Evolutionary conservation across 805 yeast species (phyloP).

Genomic region (Grigorovia humatica): DNA sequence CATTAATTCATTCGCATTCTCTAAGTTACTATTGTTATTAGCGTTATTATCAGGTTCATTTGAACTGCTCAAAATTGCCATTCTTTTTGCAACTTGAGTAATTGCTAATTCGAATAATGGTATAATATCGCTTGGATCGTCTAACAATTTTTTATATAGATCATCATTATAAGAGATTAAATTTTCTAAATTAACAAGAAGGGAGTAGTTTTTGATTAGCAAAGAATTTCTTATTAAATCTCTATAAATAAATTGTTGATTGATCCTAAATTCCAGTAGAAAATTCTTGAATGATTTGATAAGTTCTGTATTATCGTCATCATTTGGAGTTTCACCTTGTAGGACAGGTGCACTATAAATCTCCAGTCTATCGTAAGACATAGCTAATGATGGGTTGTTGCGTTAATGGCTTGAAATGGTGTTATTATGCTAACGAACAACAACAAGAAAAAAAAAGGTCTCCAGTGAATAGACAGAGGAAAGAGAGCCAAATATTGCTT

Average conservation of each 20-base stretch:
- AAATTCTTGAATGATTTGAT: slow-evolving; percentile 71
- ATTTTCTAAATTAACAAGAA: slow-evolving; percentile 74
- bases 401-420: too few species aligned
- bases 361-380: slow-evolving; percentile 71
- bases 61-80: slow-evolving; percentile 33
- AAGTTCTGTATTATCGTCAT: slow-evolving; percentile 55
- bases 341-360: slow-evolving; percentile 69
- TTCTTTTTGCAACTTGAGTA: slow-evolving; percentile 74
- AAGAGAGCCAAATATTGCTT: too few species aligned
- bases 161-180: slow-evolving; percentile 83
- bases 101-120: slow-evolving; percentile 78
- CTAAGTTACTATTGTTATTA: not conserved
- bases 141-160: slow-evolving; percentile 69
- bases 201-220: slow-evolving; percentile 58
- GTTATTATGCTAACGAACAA: too few species aligned
- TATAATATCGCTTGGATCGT: slow-evolving; percentile 80
- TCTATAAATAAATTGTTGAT: slow-evolving; percentile 74
- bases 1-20: not conserved
- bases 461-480: too few species aligned
- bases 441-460: too few species aligned
- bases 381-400: slow-evolving; percentile 13
- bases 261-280: slow-evolving; percentile 74
- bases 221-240: slow-evolving; percentile 86
- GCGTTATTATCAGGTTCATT: slow-evolving; percentile 1
- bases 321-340: slow-evolving; percentile 68